Evolutionary conservation across 139 green algal species (phyloP), one percentile per base, ranked within the genome.

Genomic region (Micromonas pusilla): DNA sequence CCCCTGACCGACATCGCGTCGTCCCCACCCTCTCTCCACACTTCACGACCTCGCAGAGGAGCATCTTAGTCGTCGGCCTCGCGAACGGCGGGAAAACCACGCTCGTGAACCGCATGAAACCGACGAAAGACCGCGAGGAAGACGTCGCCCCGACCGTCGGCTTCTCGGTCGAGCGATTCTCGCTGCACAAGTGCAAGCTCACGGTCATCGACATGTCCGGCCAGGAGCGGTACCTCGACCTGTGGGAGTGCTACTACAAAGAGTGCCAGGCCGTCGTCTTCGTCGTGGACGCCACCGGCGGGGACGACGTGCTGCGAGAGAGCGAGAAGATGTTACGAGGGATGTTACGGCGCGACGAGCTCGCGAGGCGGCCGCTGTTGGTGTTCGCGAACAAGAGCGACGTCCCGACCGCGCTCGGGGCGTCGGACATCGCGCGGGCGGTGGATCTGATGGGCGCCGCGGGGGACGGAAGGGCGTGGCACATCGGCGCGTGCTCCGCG

Each of bases 121-220:
- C 79, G 6, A 31, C 20, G 54, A 73, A 26, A 30, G 16, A 75
- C 34, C 20, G 36, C 31, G 64, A 63, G 5, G 52, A 52, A 23
- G 72, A 85, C 20, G 52, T 83, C 31, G 77, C 79, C 52, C 83
- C 83, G 5, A 87, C 83, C 33, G 73, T 85, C 23, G 83, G 83
- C 4, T 87, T 87, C 77, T 73, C 13, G 38, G 80, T 88, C n/a
- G 85, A 88, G 52, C 80, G 78, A 73, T 80, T 86, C 3, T n/a
- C 39, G 16, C 66, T 86, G 54, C 28, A 72, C 25, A 54, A 72
- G 20, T 73, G 57, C 60, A 74, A 80, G 53, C 75, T 88, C 38
- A 85, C 80, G 2, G 80, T 86, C 3, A 77, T 86, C 72, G 85
- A 88, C 73, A 86, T 88, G 85, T 86, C 82, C 20, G 85, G 85